Evolutionary conservation across 768 basidiomycete species (phyloP).

Genomic region (Neoboletus subvelutipes): DNA sequence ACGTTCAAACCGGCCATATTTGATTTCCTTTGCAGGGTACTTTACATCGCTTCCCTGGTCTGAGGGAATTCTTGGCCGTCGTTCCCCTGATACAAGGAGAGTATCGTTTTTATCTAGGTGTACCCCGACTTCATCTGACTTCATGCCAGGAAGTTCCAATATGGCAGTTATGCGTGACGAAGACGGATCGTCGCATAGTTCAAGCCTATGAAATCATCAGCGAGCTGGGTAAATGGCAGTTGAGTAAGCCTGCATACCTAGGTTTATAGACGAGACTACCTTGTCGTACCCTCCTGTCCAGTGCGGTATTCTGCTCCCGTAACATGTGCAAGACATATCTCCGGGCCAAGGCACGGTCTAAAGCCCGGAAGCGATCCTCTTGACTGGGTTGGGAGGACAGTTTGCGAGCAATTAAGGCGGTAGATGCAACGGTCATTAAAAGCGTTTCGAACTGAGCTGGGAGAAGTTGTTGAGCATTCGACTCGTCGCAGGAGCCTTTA

Average conservation of each 20-base stretch:
- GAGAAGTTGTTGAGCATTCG: background rate
- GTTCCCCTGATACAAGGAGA: conserved; percentile 38
- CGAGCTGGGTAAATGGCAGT: background rate
- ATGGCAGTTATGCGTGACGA: conserved; percentile 34
- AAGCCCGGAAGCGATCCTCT: conserved; percentile 31
- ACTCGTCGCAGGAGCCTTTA: background rate
- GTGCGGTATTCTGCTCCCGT: conserved; percentile 17
- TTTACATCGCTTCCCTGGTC: conserved; percentile 16
- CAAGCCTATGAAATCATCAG: conserved; percentile 34
- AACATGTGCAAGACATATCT: conserved; percentile 29
- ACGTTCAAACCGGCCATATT: conserved; percentile 40
- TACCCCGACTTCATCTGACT: conserved; percentile 35
- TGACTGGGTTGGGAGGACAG: conserved; percentile 23
- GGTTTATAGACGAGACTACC: conserved; percentile 34
- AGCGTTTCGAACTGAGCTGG: background rate
- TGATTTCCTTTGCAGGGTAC: conserved; percentile 38
- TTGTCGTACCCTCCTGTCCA: conserved; percentile 24
- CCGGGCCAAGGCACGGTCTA: conserved; percentile 33
- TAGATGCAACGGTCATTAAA: conserved; percentile 26
- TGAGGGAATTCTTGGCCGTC: conserved; percentile 17
- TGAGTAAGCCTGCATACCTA: conserved; percentile 22
- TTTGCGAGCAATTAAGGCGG: conserved; percentile 22
- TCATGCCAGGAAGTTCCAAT: conserved; percentile 42
- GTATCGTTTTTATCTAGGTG: conserved; percentile 30
- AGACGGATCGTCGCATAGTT: conserved; percentile 38